Evolutionary conservation across 1,284 basidiomycete genomes (phyloP).

Genomic region (Athelia psychrophila): DNA sequence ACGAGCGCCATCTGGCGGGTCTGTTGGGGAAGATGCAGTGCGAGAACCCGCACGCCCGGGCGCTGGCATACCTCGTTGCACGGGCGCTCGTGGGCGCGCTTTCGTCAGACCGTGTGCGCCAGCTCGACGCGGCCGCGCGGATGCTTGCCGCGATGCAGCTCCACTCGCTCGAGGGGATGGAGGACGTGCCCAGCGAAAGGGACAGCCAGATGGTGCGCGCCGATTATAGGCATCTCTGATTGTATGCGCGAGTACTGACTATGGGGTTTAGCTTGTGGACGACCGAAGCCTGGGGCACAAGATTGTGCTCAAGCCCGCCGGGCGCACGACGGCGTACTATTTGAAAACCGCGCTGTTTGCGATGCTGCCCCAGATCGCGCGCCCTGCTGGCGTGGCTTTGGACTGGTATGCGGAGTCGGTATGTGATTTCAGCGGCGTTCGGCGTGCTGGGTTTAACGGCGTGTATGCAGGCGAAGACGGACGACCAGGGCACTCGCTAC

Average conservation of each 20-base stretch:
- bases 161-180: slow-evolving; percentile 38
- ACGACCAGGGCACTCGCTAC: slow-evolving; percentile 39
- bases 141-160: slow-evolving; percentile 47
- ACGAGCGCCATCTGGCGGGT: slow-evolving; percentile 34
- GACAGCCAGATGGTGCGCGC: neutral
- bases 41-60: slow-evolving; percentile 46
- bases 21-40: slow-evolving; percentile 50
- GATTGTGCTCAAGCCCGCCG: slow-evolving; percentile 57
- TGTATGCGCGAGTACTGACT: slow-evolving; percentile 6
- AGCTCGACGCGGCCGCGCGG: slow-evolving; percentile 49
- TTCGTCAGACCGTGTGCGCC: slow-evolving; percentile 45
- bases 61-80: slow-evolving; percentile 58
- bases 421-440: slow-evolving; percentile 9
- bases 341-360: slow-evolving; percentile 56
- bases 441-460: neutral
- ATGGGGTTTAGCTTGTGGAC: slow-evolving; percentile 33
- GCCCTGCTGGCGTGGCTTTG: slow-evolving; percentile 37
- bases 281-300: slow-evolving; percentile 42
- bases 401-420: slow-evolving; percentile 42
- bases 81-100: slow-evolving; percentile 51
- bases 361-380: slow-evolving; percentile 43
- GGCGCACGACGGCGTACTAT: slow-evolving; percentile 47
- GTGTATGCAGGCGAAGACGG: slow-evolving; percentile 13
- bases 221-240: neutral
- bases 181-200: slow-evolving; percentile 32